A percentile compares a stretch with the other conserved stretches of the same genome.
Evolutionary conservation across 495 filamentous ascomycete species (phyloP).

Genomic region (Mytilinidion resinicola): DNA sequence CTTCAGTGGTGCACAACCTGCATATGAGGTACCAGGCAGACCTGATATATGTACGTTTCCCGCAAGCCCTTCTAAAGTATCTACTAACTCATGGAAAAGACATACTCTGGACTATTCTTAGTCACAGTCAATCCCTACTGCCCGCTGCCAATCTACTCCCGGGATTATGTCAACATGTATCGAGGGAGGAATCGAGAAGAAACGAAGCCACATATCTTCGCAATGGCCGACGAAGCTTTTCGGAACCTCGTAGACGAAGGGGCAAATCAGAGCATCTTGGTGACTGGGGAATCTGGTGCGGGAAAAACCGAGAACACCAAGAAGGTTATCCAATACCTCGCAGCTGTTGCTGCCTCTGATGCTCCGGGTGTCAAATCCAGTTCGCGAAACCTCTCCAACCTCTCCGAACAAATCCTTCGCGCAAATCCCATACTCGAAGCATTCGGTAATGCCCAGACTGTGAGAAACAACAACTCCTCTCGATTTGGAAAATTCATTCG

Average conservation of each 20-base stretch:
- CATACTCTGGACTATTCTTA: constrained; percentile 94
- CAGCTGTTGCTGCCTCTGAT: constrained; percentile 83
- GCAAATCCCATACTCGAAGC: constrained; percentile 98
- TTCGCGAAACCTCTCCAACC: constrained; percentile 64
- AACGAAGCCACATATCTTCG: constrained; percentile 94
- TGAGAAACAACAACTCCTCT: constrained; percentile 97
- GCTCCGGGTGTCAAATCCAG: constrained; percentile 56
- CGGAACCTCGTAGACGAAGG: constrained; percentile 92
- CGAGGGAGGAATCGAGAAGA: constrained; percentile 84
- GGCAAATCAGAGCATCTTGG: constrained; percentile 93
- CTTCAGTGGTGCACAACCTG: constrained; percentile 95
- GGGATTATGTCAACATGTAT: constrained; percentile 96
- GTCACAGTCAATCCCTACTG: constrained; percentile 98
- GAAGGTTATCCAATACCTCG: constrained; percentile 98
- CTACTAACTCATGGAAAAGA: constrained; percentile 42
- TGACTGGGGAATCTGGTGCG: constrained; percentile 97
- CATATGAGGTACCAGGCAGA: constrained; percentile 90
- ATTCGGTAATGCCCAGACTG: constrained; percentile 97
- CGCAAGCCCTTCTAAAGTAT: not conserved
- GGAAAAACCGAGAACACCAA: constrained; percentile 99
- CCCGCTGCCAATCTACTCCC: constrained; percentile 87
- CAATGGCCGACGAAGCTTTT: constrained; percentile 97
- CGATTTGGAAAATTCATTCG: constrained; percentile 99
- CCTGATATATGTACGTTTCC: constrained; percentile 70
- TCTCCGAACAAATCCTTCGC: constrained; percentile 94